Base-by-base conservation (phyloP, 768 basidiomycete genomes). In the Serendipita indica region DNA sequence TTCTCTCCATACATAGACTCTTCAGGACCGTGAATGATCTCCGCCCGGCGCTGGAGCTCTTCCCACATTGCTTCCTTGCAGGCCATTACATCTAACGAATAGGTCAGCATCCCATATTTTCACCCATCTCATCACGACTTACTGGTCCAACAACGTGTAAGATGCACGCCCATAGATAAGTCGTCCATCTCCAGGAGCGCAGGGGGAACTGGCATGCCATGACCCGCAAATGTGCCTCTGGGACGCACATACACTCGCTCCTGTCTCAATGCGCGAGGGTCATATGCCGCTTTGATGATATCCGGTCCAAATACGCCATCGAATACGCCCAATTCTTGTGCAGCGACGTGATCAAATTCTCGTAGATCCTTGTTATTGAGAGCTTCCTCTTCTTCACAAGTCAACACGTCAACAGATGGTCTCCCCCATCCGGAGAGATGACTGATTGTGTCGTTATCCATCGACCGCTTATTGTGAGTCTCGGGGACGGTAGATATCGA, bases 161-260 rank as follows among this genome's bases (percentile, higher is more conserved):
- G 45, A 46, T 46, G 45, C 14, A 46, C 14, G 12, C 45, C 45
- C 45, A 46, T 46, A 16, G 45, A 46, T 10, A 46, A 20, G 22
- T 46, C 45, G 22, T 46, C 45, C 14, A 46, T 14, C 22, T 46
- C 45, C 45, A 46, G 22, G 12, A 46, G 2, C 13, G 35, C 66
- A 62, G 57, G 71, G 59, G 62, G 71, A 60, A 63, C 70, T 43
- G 32, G 66, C 65, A 41, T 52, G 33, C 34, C 49, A 58, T 28
- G 72, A 62, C 58, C 67, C 70, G 39, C 61, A 61, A 64, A 71
- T 41, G 67, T 72, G 62, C 62, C 22, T 25, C 45, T 46, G 12
- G 45, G 45, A 12, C 45, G 45, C 13, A 46, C 45, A 46, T 46
- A 46, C 22, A 46, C 45, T 46, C 45, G 12, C 12, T 39, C 35